Evolutionary conservation across 2,329 filamentous ascomycete genomes (phyloP).

Genomic region (Fusarium goolgardi): DNA sequence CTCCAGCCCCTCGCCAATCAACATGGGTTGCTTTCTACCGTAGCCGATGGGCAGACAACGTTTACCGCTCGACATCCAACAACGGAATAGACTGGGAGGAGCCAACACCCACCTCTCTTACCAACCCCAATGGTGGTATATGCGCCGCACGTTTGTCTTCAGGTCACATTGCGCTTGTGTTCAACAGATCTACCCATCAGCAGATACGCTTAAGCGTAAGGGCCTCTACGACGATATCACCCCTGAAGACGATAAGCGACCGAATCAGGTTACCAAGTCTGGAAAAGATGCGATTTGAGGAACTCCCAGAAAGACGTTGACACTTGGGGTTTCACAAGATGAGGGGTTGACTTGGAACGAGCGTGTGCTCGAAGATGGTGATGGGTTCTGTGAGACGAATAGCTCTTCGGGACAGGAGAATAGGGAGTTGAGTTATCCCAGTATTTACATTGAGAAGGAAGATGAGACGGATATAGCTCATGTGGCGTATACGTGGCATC

Average conservation of each 20-base stretch:
- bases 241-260: constrained; percentile 53
- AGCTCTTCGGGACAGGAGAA: constrained; percentile 56
- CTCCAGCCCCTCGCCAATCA: constrained; percentile 38
- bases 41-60: constrained; percentile 58
- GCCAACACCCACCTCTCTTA: constrained; percentile 51
- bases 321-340: constrained; percentile 52
- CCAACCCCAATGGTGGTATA: constrained; percentile 59
- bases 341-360: constrained; percentile 53
- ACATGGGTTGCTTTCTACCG: constrained; percentile 55
- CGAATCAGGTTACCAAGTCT: constrained; percentile 52
- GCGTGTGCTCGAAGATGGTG: constrained; percentile 56
- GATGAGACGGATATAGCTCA: constrained; percentile 44
- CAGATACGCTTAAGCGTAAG: constrained; percentile 51
- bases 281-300: constrained; percentile 58
- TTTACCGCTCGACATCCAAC: constrained; percentile 55
- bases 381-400: constrained; percentile 60
- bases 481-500: constrained; percentile 57
- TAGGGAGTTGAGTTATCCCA: constrained; percentile 58
- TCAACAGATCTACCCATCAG: constrained; percentile 54
- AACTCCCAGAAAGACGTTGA: constrained; percentile 53
- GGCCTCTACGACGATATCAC: constrained; percentile 60
- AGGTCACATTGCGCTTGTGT: constrained; percentile 53
- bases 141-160: constrained; percentile 53
- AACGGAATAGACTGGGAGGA: constrained; percentile 55
- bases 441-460: constrained; percentile 50